Conservation (phyloP, 176 grass and related monocot species). For the Oryza nivara region DNA sequence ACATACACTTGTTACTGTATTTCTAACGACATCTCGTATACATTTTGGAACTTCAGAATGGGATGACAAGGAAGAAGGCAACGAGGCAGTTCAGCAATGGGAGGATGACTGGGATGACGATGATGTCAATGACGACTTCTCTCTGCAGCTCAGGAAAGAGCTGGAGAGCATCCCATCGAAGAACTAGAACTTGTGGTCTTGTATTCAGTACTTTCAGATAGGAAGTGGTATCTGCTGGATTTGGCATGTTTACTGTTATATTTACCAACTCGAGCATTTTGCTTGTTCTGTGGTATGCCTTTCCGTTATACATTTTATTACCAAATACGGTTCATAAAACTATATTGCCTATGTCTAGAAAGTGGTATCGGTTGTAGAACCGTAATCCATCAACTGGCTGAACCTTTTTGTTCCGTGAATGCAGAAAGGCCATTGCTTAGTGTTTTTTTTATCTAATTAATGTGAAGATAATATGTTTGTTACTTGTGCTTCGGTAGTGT, state of each 20-base stretch:
- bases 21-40: constrained; percentile 11
- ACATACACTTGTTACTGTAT: background rate
- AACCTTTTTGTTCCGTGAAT: background rate
- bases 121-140: constrained; percentile 70
- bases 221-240: background rate
- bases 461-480: background rate
- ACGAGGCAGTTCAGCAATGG: constrained; percentile 69
- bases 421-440: background rate
- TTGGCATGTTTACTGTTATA: background rate
- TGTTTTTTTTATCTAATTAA: background rate
- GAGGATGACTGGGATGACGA: constrained; percentile 76
- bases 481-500: background rate
- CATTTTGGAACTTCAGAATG: constrained; percentile 45
- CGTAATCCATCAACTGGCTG: background rate
- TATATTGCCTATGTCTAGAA: background rate
- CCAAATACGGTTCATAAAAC: background rate
- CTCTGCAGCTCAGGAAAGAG: constrained; percentile 64
- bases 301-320: background rate
- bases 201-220: background rate
- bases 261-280: constrained; percentile 13
- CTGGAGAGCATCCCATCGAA: constrained; percentile 58
- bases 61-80: constrained; percentile 73
- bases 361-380: background rate
- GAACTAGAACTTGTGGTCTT: constrained; percentile 33
- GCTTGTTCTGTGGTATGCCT: background rate